A percentile compares a stretch with the other conserved stretches of the same genome.
Conservation (phyloP, 2,329 filamentous ascomycete species). For the Aureobasidium pullulans region DNA sequence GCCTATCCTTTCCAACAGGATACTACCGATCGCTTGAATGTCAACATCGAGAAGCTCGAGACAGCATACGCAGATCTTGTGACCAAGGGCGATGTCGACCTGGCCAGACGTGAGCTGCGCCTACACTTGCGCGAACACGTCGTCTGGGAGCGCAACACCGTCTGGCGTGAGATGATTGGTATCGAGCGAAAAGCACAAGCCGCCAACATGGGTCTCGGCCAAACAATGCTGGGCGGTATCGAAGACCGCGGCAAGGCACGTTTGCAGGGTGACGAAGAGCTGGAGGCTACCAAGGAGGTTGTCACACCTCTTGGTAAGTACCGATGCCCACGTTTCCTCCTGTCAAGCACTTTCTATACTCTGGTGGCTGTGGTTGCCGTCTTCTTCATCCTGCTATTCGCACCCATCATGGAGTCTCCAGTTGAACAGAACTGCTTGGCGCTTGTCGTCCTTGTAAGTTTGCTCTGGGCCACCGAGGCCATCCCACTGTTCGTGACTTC, state of each 20-base stretch:
- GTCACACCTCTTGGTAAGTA: conserved; percentile 73
- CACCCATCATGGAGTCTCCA: conserved; percentile 75
- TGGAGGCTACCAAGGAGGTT: conserved; percentile 58
- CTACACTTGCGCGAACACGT: conserved; percentile 92
- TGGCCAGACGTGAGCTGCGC: conserved; percentile 77
- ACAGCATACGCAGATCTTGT: conserved; percentile 72
- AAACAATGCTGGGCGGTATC: conserved; percentile 71
- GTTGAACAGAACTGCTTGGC: conserved; percentile 97
- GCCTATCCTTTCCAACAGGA: conserved; percentile 74
- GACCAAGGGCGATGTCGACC: conserved; percentile 67
- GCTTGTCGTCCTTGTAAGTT: conserved; percentile 84
- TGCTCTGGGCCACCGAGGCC: conserved; percentile 96
- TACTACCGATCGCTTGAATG: conserved; percentile 64
- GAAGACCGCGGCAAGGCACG: conserved; percentile 60
- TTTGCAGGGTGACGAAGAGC: conserved; percentile 76
- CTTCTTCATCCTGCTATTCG: conserved; percentile 65
- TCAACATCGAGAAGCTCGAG: conserved; percentile 68
- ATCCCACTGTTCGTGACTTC: conserved; percentile 97
- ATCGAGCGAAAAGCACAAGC: conserved; percentile 94
- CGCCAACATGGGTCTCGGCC: conserved; percentile 72
- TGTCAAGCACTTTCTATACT: conserved; percentile 73
- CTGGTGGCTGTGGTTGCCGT: conserved; percentile 62
- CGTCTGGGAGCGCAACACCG: conserved; percentile 97
- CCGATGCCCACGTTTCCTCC: conserved; percentile 69
- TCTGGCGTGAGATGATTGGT: conserved; percentile 98